Evolutionary conservation across 352 stramenopile species (phyloP).

Genomic region (Phytophthora parvispora): DNA sequence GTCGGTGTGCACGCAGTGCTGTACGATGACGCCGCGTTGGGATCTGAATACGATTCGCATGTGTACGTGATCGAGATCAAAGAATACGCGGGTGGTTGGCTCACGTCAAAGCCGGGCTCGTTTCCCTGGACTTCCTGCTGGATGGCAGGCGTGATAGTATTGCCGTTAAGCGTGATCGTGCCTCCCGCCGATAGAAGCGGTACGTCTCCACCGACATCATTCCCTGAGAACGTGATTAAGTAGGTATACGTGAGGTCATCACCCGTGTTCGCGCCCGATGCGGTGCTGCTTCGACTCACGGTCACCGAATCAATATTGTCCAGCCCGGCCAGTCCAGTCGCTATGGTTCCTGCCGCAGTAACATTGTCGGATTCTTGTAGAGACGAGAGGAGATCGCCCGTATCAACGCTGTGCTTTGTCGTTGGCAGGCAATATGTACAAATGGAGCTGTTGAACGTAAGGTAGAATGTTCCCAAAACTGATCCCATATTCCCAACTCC

Average conservation of each 20-base stretch:
- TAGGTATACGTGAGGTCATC: constrained; percentile 85
- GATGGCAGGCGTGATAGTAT: constrained; percentile 22
- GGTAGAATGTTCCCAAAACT: constrained; percentile 57
- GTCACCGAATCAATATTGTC: constrained; percentile 72
- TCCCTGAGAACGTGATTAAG: constrained; percentile 90
- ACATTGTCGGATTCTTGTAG: constrained; percentile 20
- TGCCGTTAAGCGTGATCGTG: constrained; percentile 45
- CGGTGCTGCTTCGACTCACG: constrained; percentile 35
- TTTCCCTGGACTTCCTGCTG: constrained; percentile 56
- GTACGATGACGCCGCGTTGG: constrained; percentile 60
- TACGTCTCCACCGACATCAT: constrained; percentile 90
- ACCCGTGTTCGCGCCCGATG: constrained; percentile 1
- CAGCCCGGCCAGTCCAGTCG: constrained; percentile 46
- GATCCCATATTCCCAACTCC: constrained; percentile 52
- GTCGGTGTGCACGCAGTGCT: constrained; percentile 62
- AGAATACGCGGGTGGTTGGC: constrained; percentile 30
- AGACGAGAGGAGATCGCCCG: constrained; percentile 41
- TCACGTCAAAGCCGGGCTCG: constrained; percentile 49
- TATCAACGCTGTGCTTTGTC: constrained; percentile 47
- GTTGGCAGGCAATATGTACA: constrained; percentile 83
- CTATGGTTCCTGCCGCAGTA: constrained; percentile 21
- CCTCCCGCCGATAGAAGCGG: constrained; percentile 65
- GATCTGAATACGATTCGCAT: constrained; percentile 90
- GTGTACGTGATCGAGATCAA: constrained; percentile 63
- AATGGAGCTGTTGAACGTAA: constrained; percentile 70